Evolutionary conservation across 108 stramenopile genomes (phyloP).

Genomic region (Seminavis robusta): DNA sequence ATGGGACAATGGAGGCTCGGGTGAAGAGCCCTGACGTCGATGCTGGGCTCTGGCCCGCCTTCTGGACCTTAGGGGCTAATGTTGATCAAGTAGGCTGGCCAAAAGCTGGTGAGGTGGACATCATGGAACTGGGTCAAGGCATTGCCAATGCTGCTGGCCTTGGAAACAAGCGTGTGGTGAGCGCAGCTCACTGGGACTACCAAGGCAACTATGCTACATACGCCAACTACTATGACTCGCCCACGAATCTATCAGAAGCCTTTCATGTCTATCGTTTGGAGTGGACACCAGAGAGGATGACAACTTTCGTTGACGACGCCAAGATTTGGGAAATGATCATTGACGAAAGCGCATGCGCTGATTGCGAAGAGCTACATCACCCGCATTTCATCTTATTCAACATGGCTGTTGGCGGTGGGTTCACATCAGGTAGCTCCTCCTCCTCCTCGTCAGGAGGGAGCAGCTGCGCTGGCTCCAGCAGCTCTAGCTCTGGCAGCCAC

Average conservation of each 20-base stretch:
- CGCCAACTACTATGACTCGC: background rate
- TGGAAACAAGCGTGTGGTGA: constrained; percentile 4
- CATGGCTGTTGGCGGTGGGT: constrained; percentile 15
- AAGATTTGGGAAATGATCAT: constrained; percentile 16
- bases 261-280: constrained; percentile 14
- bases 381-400: constrained; percentile 12
- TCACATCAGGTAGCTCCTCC: constrained; percentile 3
- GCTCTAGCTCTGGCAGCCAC: constrained; percentile 1
- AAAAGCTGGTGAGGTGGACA: constrained; percentile 43
- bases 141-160: constrained; percentile 1
- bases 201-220: constrained; percentile 5
- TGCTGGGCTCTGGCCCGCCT: constrained; percentile 29
- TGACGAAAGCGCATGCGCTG: background rate
- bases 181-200: constrained; percentile 22
- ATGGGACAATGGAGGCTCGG: constrained; percentile 14
- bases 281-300: constrained; percentile 8
- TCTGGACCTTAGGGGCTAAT: constrained; percentile 48
- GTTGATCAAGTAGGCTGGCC: constrained; percentile 31
- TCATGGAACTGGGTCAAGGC: constrained; percentile 33
- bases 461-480: background rate
- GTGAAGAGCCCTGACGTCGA: constrained; percentile 14
- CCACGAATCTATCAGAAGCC: constrained; percentile 3
- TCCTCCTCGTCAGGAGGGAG: background rate
- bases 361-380: constrained; percentile 11
- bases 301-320: constrained; percentile 12